Evolutionary conservation across 2,329 filamentous ascomycete genomes (phyloP).

Genomic region (Knoxdaviesia capensis): DNA sequence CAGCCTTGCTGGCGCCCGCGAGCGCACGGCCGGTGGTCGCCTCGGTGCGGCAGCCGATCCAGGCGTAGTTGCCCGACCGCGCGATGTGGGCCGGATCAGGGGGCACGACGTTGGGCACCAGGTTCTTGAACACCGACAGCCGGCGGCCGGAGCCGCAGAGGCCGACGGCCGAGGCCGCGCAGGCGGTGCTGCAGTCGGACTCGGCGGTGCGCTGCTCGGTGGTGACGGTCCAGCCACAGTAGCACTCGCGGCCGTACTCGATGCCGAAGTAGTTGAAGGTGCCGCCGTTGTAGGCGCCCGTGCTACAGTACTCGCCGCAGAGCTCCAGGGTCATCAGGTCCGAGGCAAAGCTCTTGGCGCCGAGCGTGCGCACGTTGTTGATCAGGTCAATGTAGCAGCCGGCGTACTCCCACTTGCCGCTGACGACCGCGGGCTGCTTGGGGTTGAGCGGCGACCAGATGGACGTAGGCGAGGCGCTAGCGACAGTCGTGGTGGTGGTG

Average conservation of each 20-base stretch:
- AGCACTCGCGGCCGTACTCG: slow-evolving; percentile 3
- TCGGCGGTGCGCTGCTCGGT: slow-evolving; percentile 5
- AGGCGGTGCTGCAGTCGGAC: slow-evolving; percentile 6
- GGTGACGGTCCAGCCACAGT: slow-evolving; percentile 7
- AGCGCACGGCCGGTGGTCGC: slow-evolving; percentile 13
- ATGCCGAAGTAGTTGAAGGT: slow-evolving; percentile 10
- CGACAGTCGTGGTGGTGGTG: slow-evolving; percentile 8
- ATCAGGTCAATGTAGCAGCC: slow-evolving; percentile 10
- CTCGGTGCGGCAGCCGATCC: slow-evolving; percentile 18
- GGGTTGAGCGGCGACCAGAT: slow-evolving; percentile 8
- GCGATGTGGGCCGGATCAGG: slow-evolving; percentile 10
- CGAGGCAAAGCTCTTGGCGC: slow-evolving; percentile 3
- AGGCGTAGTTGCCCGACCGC: slow-evolving; percentile 11
- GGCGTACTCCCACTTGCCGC: slow-evolving; percentile 7
- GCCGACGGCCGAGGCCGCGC: slow-evolving; percentile 3
- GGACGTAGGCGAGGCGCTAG: slow-evolving; percentile 3
- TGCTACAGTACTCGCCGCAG: slow-evolving; percentile 9
- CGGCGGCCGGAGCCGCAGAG: slow-evolving; percentile 7
- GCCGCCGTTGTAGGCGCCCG: slow-evolving; percentile 4
- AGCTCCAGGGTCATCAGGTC: slow-evolving; percentile 8
- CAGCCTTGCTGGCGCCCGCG: slow-evolving; percentile 9
- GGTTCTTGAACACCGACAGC: slow-evolving; percentile 9
- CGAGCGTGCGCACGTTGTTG: slow-evolving; percentile 5
- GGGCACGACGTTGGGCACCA: slow-evolving; percentile 3
- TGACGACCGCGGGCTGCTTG: slow-evolving; percentile 4